Evolutionary conservation across 345 rosid species (phyloP).

Genomic region (Citrus australasica): DNA sequence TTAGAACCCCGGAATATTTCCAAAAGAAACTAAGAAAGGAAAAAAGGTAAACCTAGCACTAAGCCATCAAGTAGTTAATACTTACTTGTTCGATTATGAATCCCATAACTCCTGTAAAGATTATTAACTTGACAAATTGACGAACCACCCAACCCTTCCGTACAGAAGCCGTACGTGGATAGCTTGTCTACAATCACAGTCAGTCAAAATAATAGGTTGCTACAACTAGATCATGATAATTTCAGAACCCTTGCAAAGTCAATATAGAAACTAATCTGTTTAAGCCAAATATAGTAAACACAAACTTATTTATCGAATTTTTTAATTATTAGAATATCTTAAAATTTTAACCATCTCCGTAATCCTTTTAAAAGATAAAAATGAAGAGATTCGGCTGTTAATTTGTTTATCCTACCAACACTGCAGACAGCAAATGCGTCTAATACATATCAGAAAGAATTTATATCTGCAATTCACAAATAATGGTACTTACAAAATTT

Average conservation of each 20-base stretch:
- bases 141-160: slow-evolving; percentile 92
- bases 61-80: slow-evolving; percentile 10
- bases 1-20: slow-evolving; percentile 9
- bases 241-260: background rate
- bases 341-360: background rate
- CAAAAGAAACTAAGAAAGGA: background rate
- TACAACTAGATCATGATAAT: background rate
- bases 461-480: background rate
- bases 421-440: background rate
- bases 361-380: background rate
- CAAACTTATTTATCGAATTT: background rate
- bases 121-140: slow-evolving; percentile 72
- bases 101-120: slow-evolving; percentile 95
- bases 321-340: background rate
- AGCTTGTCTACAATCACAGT: slow-evolving; percentile 55
- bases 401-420: background rate
- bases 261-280: background rate
- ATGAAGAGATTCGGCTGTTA: background rate
- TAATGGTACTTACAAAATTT: background rate
- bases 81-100: slow-evolving; percentile 90
- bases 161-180: slow-evolving; percentile 77
- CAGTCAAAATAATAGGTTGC: slow-evolving; percentile 3
- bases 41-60: slow-evolving; percentile 9
- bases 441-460: background rate
- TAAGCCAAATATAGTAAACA: background rate